Percentiles rank a stretch among this genome's conserved stretches.
These are phyloP conservation scores for Penicillium egyptiacum DNA, from an alignment of 495 filamentous ascomycete species.

Conservation along the genomic window DNA sequence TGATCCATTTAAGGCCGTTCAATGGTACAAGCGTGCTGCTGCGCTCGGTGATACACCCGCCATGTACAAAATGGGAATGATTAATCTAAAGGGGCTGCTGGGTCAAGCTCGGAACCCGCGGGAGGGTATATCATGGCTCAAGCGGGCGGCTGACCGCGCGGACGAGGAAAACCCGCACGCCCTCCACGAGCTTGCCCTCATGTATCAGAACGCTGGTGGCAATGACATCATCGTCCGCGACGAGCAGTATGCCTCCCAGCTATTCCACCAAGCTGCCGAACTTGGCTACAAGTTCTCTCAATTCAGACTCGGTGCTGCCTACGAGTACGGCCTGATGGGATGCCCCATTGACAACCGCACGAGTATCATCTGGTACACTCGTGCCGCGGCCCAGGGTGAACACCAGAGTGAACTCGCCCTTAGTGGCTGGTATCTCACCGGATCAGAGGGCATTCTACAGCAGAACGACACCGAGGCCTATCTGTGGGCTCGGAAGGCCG, in stretches of 20 bases:
- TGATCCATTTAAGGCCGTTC: constrained; percentile 88
- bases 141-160: constrained; percentile 85
- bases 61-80: constrained; percentile 99
- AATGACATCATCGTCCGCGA: constrained; percentile 76
- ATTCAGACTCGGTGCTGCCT: constrained; percentile 81
- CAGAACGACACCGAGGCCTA: constrained; percentile 97
- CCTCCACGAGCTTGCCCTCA: constrained; percentile 83
- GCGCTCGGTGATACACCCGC: constrained; percentile 85
- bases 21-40: constrained; percentile 96
- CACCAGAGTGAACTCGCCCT: constrained; percentile 92
- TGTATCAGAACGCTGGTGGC: constrained; percentile 71
- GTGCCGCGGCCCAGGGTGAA: constrained; percentile 89
- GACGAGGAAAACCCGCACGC: constrained; percentile 92
- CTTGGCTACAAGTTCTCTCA: constrained; percentile 95
- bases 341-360: constrained; percentile 76
- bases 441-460: constrained; percentile 79
- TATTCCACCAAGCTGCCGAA: constrained; percentile 86
- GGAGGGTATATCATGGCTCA: constrained; percentile 88
- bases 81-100: constrained; percentile 88
- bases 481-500: constrained; percentile 93
- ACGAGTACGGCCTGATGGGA: constrained; percentile 85
- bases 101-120: constrained; percentile 80
- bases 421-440: constrained; percentile 95
- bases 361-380: constrained; percentile 90
- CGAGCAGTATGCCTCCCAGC: constrained; percentile 69